Evolutionary conservation across 306 rosid genomes (phyloP).

Genomic region (Canavalia gladiata): DNA sequence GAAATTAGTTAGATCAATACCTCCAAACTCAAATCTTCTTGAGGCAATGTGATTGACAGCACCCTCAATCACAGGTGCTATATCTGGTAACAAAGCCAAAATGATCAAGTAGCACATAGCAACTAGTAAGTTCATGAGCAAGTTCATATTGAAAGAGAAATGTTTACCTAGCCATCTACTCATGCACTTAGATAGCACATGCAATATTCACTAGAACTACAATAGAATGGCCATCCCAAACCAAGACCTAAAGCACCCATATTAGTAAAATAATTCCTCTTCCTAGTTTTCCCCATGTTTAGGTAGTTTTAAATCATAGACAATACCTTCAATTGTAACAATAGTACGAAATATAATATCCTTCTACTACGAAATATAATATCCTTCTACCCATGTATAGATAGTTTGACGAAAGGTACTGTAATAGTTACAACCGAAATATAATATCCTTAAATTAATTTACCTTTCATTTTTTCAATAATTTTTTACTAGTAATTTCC

Average conservation of each 20-base stretch:
- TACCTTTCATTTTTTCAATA: not conserved
- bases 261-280: slow-evolving; percentile 5
- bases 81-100: slow-evolving; percentile 65
- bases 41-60: slow-evolving; percentile 99
- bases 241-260: not conserved
- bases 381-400: too few species aligned
- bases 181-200: slow-evolving; percentile 22
- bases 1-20: slow-evolving; percentile 81
- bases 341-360: not conserved
- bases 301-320: not conserved
- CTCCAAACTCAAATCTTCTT: slow-evolving; percentile 96
- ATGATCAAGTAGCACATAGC: slow-evolving; percentile 22
- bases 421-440: not conserved
- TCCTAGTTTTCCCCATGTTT: slow-evolving; percentile 40
- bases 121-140: slow-evolving; percentile 29
- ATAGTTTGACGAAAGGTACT: too few species aligned
- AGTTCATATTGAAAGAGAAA: slow-evolving; percentile 29
- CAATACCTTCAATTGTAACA: not conserved
- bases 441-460: not conserved
- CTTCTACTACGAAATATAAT: too few species aligned
- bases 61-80: slow-evolving; percentile 98
- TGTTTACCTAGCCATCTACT: not conserved
- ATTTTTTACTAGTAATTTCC: not conserved
- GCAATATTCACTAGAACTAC: slow-evolving; percentile 18
- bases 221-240: slow-evolving; percentile 26